Evolutionary conservation across 2,329 filamentous ascomycete genomes (phyloP), one percentile per base, ranked within the genome.

Genomic region (Trichophaea hybrida): DNA sequence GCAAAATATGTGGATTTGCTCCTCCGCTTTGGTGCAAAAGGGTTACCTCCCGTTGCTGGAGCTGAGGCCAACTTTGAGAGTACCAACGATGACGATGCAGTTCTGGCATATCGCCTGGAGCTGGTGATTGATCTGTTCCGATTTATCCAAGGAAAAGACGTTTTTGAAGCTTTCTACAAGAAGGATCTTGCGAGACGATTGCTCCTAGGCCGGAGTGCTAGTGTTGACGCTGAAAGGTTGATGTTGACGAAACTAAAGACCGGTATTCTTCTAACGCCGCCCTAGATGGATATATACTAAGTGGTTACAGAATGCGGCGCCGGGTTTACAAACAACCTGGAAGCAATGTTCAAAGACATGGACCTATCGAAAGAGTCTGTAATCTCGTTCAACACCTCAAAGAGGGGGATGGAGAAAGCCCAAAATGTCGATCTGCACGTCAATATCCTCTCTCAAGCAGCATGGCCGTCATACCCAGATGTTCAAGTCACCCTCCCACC

Each of bases 271-370:
- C 17, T 24, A 24, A 3, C 24, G 24, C 24, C 24, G 24, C 3
- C 24, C 24, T 43, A 2, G 38, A 12, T 43, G 38, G 50, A 13
- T 37, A 24, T 17, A 4, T 44, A 50, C 31, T 40, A 43, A 55
- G 24, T 35, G 24, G 12, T n/a, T 43, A 17, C 35, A 74, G 93
- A 98, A 75, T 98, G 93, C 70, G 93, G 93, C 43, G 85, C 87
- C 12, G 86, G 82, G 67, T 97, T 98, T 71, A 98, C 93, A 0
- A 90, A 95, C 70, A 98, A 98, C 69, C 77, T 99, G 0, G 94
- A 99, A 73, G 88, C 91, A 64, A 99, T 99, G 93, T 98, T 99
- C 76, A 95, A 94, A 72, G 93, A 99, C 69, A 88, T 97, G 72
- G 90, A 96, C 70, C 78, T 96, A 17, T 87, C 87, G 10, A 85